Conservation (phyloP, 2,329 filamentous ascomycete species). For the Conoideocrella luteorostrata region DNA sequence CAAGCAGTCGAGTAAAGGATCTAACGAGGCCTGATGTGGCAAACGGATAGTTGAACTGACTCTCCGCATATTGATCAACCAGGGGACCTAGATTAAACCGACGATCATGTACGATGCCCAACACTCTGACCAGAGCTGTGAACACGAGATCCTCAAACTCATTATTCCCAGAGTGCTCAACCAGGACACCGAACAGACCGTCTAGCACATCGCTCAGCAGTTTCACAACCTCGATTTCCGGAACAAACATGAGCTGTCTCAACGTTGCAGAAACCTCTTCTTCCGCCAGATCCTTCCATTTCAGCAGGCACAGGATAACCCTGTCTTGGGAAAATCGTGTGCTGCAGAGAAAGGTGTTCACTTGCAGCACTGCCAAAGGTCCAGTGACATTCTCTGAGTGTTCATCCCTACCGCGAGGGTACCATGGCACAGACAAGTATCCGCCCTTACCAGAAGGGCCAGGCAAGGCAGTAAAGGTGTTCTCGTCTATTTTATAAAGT, state of each 20-base stretch:
- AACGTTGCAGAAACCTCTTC: conserved; percentile 68
- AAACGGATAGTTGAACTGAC: conserved; percentile 86
- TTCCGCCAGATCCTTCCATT: conserved; percentile 72
- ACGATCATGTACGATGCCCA: conserved; percentile 90
- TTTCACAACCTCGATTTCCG: conserved; percentile 97
- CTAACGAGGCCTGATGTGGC: conserved; percentile 82
- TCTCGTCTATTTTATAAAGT: conserved; percentile 87
- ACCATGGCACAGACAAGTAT: conserved; percentile 81
- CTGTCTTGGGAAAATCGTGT: conserved; percentile 92
- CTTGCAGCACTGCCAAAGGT: conserved; percentile 68
- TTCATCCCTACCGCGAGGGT: conserved; percentile 58
- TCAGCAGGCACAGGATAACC: conserved; percentile 72
- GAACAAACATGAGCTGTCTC: conserved; percentile 82
- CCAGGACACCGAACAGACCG: conserved; percentile 82
- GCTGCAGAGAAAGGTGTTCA: conserved; percentile 87
- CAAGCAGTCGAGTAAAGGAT: conserved; percentile 77
- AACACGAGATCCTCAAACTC: conserved; percentile 93
- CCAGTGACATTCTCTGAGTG: conserved; percentile 70
- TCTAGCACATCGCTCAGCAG: conserved; percentile 84
- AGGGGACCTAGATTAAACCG: conserved; percentile 86
- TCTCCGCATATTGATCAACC: conserved; percentile 86
- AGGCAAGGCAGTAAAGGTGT: conserved; percentile 62
- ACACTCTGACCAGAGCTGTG: conserved; percentile 77
- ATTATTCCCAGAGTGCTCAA: conserved; percentile 84
- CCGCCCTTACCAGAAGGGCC: conserved; percentile 68